These are phyloP conservation scores for Blastocystis hominis DNA, from an alignment of 352 stramenopile species.

Conservation along the genomic window DNA sequence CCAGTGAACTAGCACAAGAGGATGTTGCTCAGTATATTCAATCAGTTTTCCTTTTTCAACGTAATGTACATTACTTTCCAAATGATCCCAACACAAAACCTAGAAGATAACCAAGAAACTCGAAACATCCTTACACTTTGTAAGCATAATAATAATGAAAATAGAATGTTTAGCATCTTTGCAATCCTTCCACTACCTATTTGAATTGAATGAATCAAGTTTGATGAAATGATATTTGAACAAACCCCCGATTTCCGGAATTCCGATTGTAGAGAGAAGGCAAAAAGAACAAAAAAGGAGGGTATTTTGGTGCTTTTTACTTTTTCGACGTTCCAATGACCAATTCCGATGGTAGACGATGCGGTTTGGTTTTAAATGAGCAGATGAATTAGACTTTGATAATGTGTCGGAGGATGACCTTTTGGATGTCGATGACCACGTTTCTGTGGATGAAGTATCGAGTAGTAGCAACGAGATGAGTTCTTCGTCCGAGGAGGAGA, in stretches of 20 bases:
- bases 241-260: no score
- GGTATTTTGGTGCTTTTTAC: no score
- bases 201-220: no score
- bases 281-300: no score
- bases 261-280: no score
- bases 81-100: neutral
- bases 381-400: neutral
- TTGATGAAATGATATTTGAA: no score
- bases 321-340: constrained; percentile 27
- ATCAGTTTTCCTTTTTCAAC: neutral
- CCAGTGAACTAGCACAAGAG: constrained; percentile 18
- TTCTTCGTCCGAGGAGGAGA: neutral
- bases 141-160: no score
- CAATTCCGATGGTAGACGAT: neutral
- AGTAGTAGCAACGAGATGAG: constrained; percentile 13
- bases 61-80: neutral
- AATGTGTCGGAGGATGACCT: constrained; percentile 37
- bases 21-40: neutral
- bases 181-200: no score
- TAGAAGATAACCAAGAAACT: no score
- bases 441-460: constrained; percentile 25
- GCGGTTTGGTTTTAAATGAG: neutral
- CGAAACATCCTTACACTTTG: no score
- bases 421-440: neutral
- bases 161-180: no score